Conservation (phyloP, 129 eudicot genomes). For the Flaveria linearis region DNA sequence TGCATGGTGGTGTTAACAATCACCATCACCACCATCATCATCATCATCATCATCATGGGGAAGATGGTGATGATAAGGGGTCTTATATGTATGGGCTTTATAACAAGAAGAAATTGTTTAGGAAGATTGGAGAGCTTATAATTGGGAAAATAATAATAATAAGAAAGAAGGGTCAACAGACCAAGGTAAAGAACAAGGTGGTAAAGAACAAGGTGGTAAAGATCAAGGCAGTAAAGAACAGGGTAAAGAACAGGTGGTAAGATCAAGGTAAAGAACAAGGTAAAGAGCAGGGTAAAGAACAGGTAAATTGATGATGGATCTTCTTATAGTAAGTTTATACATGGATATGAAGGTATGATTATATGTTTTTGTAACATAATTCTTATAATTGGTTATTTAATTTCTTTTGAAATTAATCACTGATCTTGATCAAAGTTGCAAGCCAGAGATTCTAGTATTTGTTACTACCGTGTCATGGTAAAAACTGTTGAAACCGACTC, state of each 20-base stretch:
- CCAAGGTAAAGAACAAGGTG: conserved; percentile 5
- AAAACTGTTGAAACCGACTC: background rate
- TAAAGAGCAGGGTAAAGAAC: conserved; percentile 27
- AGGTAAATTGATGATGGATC: conserved; percentile 12
- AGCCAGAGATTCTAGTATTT: background rate
- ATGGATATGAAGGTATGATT: conserved; percentile 17
- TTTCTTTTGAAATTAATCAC: background rate
- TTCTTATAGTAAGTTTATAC: conserved; percentile 14
- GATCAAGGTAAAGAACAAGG: conserved; percentile 11
- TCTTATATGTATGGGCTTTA: conserved; percentile 20
- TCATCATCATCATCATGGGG: conserved; percentile 19
- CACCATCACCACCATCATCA: background rate
- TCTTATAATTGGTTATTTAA: background rate
- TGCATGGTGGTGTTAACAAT: conserved; percentile 25
- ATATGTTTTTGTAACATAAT: conserved; percentile 17
- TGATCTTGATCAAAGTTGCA: background rate
- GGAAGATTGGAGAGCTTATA: conserved; percentile 57
- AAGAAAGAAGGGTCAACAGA: conserved; percentile 33
- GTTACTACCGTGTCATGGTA: background rate
- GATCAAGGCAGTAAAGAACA: conserved; percentile 10
- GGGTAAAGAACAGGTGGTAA: conserved; percentile 15
- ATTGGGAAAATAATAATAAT: conserved; percentile 31
- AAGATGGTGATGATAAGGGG: conserved; percentile 36
- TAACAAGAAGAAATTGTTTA: conserved; percentile 41
- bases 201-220: conserved; percentile 9